Percentiles rank a stretch among this genome's conserved stretches.
These are phyloP conservation scores for Pholiota microspora DNA, from an alignment of 768 basidiomycete species.

Conservation along the genomic window DNA sequence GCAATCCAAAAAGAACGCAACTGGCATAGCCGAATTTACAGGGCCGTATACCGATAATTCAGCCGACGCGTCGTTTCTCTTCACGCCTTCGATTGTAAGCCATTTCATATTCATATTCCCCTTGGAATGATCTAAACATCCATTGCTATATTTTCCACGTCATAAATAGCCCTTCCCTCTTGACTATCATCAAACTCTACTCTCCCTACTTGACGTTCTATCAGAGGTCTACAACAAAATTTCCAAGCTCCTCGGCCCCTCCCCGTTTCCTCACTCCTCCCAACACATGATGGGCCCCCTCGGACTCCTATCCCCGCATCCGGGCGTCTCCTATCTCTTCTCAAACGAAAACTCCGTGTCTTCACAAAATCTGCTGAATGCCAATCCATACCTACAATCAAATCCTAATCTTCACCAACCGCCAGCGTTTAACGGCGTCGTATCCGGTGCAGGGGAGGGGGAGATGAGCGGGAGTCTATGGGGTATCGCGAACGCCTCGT, in stretches of 20 bases:
- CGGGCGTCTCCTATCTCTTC: conserved; percentile 82
- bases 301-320: conserved; percentile 73
- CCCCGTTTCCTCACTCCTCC: conserved; percentile 63
- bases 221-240: conserved; percentile 91
- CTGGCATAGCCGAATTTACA: conserved; percentile 58
- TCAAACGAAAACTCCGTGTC: conserved; percentile 35
- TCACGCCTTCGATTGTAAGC: conserved; percentile 71
- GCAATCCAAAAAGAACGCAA: conserved; percentile 48
- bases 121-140: background rate
- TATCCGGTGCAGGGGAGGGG: conserved; percentile 9
- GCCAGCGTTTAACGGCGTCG: background rate
- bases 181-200: conserved; percentile 87
- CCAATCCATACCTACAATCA: conserved; percentile 21
- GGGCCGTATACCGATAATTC: conserved; percentile 55
- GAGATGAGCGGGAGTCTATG: conserved; percentile 60
- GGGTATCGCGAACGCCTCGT: conserved; percentile 62
- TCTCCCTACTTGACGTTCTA: conserved; percentile 86
- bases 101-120: background rate
- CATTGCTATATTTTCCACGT: background rate
- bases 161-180: conserved; percentile 75
- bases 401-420: conserved; percentile 36
- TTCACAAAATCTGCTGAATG: conserved; percentile 3
- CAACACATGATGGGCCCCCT: conserved; percentile 79
- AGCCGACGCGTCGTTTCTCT: conserved; percentile 66
- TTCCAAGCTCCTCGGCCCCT: conserved; percentile 77